Evolutionary conservation across 495 filamentous ascomycete species (phyloP).

Genomic region (Neurospora tetrasperma): DNA sequence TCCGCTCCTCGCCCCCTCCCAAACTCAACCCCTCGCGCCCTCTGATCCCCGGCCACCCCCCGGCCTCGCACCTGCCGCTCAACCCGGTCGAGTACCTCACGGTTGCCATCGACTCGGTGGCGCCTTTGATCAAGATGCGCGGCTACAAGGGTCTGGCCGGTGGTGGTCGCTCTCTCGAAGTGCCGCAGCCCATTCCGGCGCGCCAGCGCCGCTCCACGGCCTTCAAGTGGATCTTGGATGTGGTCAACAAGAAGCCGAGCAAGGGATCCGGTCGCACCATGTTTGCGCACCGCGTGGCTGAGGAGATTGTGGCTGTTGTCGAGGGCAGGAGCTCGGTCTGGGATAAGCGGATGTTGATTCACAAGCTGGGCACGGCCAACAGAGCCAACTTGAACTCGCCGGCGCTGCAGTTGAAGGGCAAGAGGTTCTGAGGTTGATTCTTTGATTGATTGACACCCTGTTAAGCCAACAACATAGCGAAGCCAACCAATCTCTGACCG

Average conservation of each 20-base stretch:
- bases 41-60: constrained; percentile 62
- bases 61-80: constrained; percentile 61
- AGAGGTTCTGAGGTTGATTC: background rate
- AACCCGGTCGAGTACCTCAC: constrained; percentile 72
- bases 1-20: constrained; percentile 76
- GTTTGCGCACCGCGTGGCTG: constrained; percentile 70
- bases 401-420: constrained; percentile 4
- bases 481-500: background rate
- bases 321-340: constrained; percentile 77
- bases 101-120: constrained; percentile 91
- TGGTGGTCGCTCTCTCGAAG: constrained; percentile 73
- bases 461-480: background rate
- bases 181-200: constrained; percentile 65
- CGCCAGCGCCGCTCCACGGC: constrained; percentile 69
- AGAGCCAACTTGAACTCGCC: constrained; percentile 55
- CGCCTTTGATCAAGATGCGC: constrained; percentile 72
- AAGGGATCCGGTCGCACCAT: constrained; percentile 48
- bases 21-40: constrained; percentile 54
- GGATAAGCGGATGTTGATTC: constrained; percentile 62
- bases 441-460: background rate
- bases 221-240: constrained; percentile 79
- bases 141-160: constrained; percentile 67
- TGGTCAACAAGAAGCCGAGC: constrained; percentile 59
- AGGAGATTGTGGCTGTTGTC: constrained; percentile 78
- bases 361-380: constrained; percentile 62